phyloP scores from a whole-genome alignment of 495 filamentous ascomycete species.

The Sabuloglossum arenarium region DNA sequence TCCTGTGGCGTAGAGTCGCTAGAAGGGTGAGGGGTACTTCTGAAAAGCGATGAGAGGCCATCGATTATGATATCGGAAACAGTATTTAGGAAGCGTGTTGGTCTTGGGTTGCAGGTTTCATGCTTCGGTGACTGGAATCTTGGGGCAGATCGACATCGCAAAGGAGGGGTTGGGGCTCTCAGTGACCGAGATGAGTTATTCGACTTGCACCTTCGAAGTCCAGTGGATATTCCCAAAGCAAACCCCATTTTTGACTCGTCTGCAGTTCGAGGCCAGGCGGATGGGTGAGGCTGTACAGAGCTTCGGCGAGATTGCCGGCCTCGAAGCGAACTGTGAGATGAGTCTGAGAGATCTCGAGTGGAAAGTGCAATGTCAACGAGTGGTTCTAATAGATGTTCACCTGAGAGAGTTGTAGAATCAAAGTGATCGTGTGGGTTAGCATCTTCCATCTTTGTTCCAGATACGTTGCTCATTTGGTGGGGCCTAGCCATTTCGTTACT shows the following conservation, averaged over 20 bases:
- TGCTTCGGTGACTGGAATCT: neutral
- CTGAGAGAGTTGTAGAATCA: neutral
- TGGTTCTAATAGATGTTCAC: neutral
- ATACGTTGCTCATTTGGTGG: neutral
- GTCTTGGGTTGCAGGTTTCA: neutral
- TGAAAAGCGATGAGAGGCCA: neutral
- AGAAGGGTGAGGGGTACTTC: neutral
- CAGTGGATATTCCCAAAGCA: neutral
- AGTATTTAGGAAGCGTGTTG: neutral
- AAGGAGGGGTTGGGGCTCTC: neutral
- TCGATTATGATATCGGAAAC: neutral
- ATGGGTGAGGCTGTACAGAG: neutral
- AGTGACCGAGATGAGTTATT: neutral
- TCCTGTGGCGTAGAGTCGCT: neutral
- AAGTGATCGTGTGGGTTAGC: neutral
- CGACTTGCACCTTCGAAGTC: neutral
- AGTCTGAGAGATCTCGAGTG: neutral
- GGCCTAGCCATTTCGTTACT: too few species aligned
- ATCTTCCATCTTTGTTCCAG: neutral
- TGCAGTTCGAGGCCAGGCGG: neutral
- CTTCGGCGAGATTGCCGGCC: neutral
- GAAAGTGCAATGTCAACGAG: neutral
- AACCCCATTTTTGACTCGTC: neutral
- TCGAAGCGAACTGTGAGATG: neutral
- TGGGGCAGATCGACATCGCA: neutral